Evolutionary conservation across 2,329 filamentous ascomycete genomes (phyloP).

Genomic region (Diplocarpon rosae): DNA sequence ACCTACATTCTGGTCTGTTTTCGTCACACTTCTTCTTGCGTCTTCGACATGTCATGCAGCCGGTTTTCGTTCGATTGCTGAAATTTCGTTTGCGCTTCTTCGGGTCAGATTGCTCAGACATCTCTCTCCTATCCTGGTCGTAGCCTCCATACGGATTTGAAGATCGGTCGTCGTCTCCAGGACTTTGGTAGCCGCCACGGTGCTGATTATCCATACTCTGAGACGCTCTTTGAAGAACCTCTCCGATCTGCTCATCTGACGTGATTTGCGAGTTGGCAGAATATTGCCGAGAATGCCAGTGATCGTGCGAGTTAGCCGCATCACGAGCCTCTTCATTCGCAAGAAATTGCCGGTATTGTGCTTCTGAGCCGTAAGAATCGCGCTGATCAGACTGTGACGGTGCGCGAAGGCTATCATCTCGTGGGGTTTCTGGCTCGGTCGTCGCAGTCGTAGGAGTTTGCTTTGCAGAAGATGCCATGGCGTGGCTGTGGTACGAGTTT

Average conservation of each 20-base stretch:
- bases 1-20: slow-evolving; percentile 80
- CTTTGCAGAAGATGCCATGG: slow-evolving; percentile 27
- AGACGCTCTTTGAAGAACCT: slow-evolving; percentile 39
- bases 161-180: slow-evolving; percentile 29
- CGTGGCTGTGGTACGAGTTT: slow-evolving; percentile 29
- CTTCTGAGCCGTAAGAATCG: slow-evolving; percentile 18
- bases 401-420: slow-evolving; percentile 37
- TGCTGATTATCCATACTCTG: slow-evolving; percentile 29
- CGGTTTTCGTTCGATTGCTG: slow-evolving; percentile 91
- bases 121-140: slow-evolving; percentile 25
- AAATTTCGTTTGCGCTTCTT: slow-evolving; percentile 73
- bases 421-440: slow-evolving; percentile 27
- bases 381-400: slow-evolving; percentile 32
- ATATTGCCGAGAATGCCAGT: slow-evolving; percentile 24
- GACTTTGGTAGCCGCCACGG: slow-evolving; percentile 29
- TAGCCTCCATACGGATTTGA: slow-evolving; percentile 28
- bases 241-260: slow-evolving; percentile 40
- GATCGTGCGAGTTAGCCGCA: slow-evolving; percentile 11
- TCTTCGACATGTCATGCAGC: slow-evolving; percentile 81
- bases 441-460: slow-evolving; percentile 24
- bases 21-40: slow-evolving; percentile 99
- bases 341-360: slow-evolving; percentile 20
- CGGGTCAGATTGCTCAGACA: slow-evolving; percentile 43
- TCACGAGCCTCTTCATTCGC: slow-evolving; percentile 19
- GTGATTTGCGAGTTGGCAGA: slow-evolving; percentile 34